Evolutionary conservation across 306 rosid genomes (phyloP), one percentile per base, ranked within the genome.

Genomic region (Lithocarpus polystachyus): DNA sequence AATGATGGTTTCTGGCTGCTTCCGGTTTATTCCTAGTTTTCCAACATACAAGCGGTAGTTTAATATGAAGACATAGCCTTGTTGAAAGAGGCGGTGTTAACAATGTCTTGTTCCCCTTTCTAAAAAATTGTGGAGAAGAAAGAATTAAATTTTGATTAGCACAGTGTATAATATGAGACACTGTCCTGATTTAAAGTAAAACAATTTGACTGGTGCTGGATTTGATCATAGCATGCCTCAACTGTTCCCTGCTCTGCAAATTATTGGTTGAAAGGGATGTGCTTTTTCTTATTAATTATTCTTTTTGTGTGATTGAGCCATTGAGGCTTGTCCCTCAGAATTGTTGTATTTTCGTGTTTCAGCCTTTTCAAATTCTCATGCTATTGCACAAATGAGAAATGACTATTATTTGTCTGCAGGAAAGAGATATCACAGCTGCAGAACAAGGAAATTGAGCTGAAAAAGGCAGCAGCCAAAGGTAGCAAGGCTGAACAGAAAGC

Each of bases 401-500:
- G 77, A 80, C 72, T 15, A 43, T 4, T 48, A 9, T 68, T 24
- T 74, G 43, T 40, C 64, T 85, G 80, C 90, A 95, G 98, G 91
- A 91, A 95, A 80, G 97, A 95, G 85, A 91, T 81, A 77, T 88
- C 92, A 28, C 82, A 82, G 64, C 80, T 95, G 82, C 98, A 90
- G 90, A 91, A 89, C 81, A 93, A 88, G 80, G 98, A 96, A 91
- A 76, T 79, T 55, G 96, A 87, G 81, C 83, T 90, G 89, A 93
- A 93, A 74, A 95, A 90, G 85, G 86, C 87, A 14, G 96, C 99
- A 10, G 99, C 98, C 43, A 90, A 83, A 84, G 98, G 98, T 53
- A 93, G 98, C 97, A 96, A 93, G 83, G 98, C 99, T 57, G 96
- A 91, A 83, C 98, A 93, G 87, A 93, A 90, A 84, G 76, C 90